Base-by-base conservation (phyloP, 2,329 filamentous ascomycete genomes). In the Alternaria novae-zelandiae region DNA sequence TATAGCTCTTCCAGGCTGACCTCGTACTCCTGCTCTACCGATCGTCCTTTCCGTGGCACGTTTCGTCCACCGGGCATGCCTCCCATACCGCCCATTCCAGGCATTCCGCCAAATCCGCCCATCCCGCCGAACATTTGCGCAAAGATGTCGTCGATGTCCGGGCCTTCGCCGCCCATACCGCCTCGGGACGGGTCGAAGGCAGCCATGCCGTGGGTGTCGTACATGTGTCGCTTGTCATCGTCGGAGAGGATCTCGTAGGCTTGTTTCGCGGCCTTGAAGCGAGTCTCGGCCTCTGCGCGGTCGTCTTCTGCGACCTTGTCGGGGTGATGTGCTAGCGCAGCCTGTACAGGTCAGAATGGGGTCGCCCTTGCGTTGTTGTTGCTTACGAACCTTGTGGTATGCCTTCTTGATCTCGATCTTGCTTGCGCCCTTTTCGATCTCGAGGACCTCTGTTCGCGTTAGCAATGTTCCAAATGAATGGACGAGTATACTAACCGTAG, bases 241-340 rank as follows among this genome's bases (percentile, higher is more conserved):
- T 99, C 95, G 82, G 89, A 91, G 59, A 99, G 93, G 78, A 99
- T 98, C 79, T 99, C 96, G 85, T 99, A 99, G 72, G 96, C 96
- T 83, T 96, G 91, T 64, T 92, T 94, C 61, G 97, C 90, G 59
- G 90, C 85, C 83, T 99, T 99, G 89, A 99, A 99, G 77, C 90
- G 94, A 77, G 90, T 86, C 80, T 98, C 96, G 64, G 96, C 93
- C 70, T 91, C 91, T 78, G 90, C 90, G 71, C 95, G 91, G 77
- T 94, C 89, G 26, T 91, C 89, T 81, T 95, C 93, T 72, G 94
- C 86, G 61, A 97, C 96, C 84, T 99, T 99, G 83, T 99, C 96
- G 50, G 96, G 96, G 78, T 99, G 96, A 77, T 94, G 92, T 79
- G 89, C 88, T 57, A 97, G 87, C 12, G 95, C 94, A 68, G 93